phyloP scores from a whole-genome alignment of 225 moss, liverwort and hornwort genomes.

The Polytrichum formosum region DNA sequence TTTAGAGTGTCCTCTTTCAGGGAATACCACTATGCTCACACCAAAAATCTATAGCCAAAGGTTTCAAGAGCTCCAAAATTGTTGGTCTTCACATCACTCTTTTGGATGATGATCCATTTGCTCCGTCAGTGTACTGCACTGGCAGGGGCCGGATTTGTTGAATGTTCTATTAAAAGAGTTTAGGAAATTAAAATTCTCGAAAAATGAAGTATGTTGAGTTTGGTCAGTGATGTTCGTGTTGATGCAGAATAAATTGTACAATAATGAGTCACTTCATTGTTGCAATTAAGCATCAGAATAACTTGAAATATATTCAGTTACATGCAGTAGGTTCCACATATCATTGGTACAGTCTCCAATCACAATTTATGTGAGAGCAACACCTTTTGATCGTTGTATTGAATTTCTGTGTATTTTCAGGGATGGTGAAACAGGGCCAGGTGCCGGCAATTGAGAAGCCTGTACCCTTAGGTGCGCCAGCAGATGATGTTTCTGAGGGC shows the following conservation, averaged over 20 bases:
- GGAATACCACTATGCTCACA: no score
- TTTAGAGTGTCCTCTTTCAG: no score
- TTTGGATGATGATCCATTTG: no score
- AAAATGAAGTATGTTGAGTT: not conserved
- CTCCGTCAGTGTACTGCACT: no score
- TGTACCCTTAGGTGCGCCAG: conserved; percentile 35
- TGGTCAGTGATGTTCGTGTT: not conserved
- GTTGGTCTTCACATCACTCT: no score
- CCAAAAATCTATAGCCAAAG: no score
- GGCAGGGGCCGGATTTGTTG: no score
- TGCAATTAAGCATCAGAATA: conserved; percentile 5
- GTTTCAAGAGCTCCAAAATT: no score
- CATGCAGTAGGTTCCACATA: not conserved
- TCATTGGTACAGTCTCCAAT: not conserved
- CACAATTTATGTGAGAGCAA: conserved; percentile 6
- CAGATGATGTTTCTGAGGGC: conserved; percentile 38
- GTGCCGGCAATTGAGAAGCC: conserved; percentile 49
- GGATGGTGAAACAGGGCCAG: conserved; percentile 59
- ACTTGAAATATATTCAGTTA: conserved; percentile 6
- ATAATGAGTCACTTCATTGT: conserved; percentile 2
- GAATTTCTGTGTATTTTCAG: conserved; percentile 24
- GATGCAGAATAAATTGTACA: not conserved
- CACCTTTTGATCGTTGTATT: conserved; percentile 4
- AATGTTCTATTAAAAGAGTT: no score
- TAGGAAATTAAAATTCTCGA: no score